A percentile compares a stretch with the other conserved stretches of the same genome.
These are phyloP conservation scores for Skeletonema costatum DNA, from an alignment of 108 stramenopile species.

Conservation along the genomic window DNA sequence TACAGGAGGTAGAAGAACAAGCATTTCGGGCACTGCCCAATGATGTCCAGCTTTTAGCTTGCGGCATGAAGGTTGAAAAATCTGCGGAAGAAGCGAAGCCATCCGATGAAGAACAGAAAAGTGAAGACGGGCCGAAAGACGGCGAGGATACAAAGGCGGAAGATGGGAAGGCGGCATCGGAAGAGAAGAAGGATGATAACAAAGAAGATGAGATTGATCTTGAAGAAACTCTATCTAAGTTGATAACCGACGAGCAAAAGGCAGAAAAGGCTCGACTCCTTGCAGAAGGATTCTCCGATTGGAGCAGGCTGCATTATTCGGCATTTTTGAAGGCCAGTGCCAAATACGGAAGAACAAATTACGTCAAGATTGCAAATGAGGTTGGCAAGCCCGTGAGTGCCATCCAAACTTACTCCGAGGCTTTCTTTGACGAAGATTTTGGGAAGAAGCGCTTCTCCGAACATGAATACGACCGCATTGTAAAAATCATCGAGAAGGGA, in stretches of 20 bases:
- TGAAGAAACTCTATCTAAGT: slow-evolving; percentile 59
- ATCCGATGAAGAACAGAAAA: slow-evolving; percentile 19
- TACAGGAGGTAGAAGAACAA: slow-evolving; percentile 84
- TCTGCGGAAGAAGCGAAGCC: slow-evolving; percentile 1
- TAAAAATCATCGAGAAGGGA: slow-evolving; percentile 81
- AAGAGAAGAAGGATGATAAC: slow-evolving; percentile 13
- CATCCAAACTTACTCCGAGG: slow-evolving; percentile 57
- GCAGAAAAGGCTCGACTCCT: slow-evolving; percentile 69
- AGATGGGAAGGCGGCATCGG: not conserved
- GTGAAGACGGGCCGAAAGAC: slow-evolving; percentile 14
- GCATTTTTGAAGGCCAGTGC: slow-evolving; percentile 75
- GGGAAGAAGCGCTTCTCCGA: slow-evolving; percentile 79
- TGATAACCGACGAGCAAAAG: slow-evolving; percentile 65
- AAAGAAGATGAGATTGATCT: slow-evolving; percentile 30
- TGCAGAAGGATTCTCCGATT: slow-evolving; percentile 77
- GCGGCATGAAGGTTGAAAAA: slow-evolving; percentile 13
- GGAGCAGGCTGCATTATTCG: slow-evolving; percentile 79
- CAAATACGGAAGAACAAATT: slow-evolving; percentile 51
- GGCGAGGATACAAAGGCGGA: slow-evolving; percentile 6
- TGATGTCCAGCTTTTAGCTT: slow-evolving; percentile 43
- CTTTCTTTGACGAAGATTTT: slow-evolving; percentile 77
- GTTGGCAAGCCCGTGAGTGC: slow-evolving; percentile 71
- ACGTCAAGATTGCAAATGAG: slow-evolving; percentile 63
- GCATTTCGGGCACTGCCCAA: slow-evolving; percentile 72
- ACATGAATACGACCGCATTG: slow-evolving; percentile 87